These are phyloP conservation scores for Salinomyces thailandicus DNA, from an alignment of 2,329 filamentous ascomycete genomes.

Conservation along the genomic window DNA sequence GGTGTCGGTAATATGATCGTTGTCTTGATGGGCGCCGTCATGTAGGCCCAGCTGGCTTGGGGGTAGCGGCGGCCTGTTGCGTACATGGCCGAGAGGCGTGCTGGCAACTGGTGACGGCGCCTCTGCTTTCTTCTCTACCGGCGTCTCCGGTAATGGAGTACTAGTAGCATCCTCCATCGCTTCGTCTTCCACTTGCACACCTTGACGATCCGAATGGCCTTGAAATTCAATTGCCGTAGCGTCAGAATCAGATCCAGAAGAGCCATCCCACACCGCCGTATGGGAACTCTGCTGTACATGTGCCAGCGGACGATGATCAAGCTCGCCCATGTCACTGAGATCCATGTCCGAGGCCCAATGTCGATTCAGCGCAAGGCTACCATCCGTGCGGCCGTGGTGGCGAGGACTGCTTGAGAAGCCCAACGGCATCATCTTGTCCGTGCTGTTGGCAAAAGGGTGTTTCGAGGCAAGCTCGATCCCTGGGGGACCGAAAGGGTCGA, in stretches of 20 bases:
- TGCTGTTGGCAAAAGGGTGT: slow-evolving; percentile 35
- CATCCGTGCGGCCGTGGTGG: background rate
- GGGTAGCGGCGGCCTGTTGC: background rate
- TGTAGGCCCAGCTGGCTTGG: background rate
- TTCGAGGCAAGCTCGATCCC: slow-evolving; percentile 19
- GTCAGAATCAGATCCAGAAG: slow-evolving; percentile 22
- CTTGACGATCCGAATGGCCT: background rate
- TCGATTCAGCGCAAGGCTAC: background rate
- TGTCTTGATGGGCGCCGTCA: slow-evolving; percentile 8
- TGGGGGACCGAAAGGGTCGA: slow-evolving; percentile 19
- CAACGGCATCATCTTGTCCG: slow-evolving; percentile 20
- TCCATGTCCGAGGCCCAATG: slow-evolving; percentile 6
- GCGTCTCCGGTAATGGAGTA: background rate
- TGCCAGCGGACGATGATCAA: slow-evolving; percentile 5
- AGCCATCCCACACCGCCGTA: slow-evolving; percentile 28
- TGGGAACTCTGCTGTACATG: slow-evolving; percentile 1
- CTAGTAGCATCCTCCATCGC: background rate
- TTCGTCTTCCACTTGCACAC: background rate
- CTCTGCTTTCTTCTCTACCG: background rate
- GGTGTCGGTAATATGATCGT: slow-evolving; percentile 75
- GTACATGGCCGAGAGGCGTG: slow-evolving; percentile 1
- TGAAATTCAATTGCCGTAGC: slow-evolving; percentile 4
- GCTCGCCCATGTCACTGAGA: slow-evolving; percentile 19
- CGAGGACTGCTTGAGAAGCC: background rate
- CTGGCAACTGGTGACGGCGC: slow-evolving; percentile 1